A percentile compares a stretch with the other conserved stretches of the same genome.
Evolutionary conservation across 139 green algal genomes (phyloP).

Genomic region (Penium margaritaceum): DNA sequence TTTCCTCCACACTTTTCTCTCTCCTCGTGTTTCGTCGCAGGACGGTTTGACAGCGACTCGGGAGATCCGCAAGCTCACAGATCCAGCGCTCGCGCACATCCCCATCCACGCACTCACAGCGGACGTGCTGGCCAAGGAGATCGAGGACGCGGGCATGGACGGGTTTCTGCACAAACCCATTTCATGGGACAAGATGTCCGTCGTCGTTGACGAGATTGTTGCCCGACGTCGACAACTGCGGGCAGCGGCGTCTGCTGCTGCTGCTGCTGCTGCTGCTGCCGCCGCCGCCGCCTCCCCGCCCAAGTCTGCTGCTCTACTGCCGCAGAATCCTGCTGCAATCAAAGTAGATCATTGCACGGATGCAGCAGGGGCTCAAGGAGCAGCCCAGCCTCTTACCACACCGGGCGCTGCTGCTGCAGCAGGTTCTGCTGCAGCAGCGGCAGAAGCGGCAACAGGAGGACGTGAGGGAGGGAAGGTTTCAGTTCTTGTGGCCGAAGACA

Average conservation of each 20-base stretch:
- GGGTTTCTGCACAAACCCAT: slow-evolving; percentile 44
- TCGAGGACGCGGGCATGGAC: slow-evolving; percentile 36
- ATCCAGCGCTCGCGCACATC: not conserved
- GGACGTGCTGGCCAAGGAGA: slow-evolving; percentile 28
- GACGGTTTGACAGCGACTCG: slow-evolving; percentile 66
- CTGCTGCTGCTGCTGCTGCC: not conserved
- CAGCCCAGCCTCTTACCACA: too few relatives aligned
- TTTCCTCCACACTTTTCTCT: too few relatives aligned
- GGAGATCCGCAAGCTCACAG: slow-evolving; percentile 29
- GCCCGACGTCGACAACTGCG: not conserved
- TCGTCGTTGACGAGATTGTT: not conserved
- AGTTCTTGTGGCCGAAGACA: slow-evolving; percentile 41
- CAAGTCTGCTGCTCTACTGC: too few relatives aligned
- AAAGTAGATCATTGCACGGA: too few relatives aligned
- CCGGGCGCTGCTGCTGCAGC: too few relatives aligned
- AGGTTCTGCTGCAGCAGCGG: too few relatives aligned
- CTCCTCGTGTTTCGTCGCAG: too few relatives aligned
- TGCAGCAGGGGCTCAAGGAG: too few relatives aligned
- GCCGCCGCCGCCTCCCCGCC: not conserved
- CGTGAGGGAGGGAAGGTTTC: slow-evolving; percentile 1
- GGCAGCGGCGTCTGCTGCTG: not conserved
- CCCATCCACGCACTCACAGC: slow-evolving; percentile 41
- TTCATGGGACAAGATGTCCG: slow-evolving; percentile 40
- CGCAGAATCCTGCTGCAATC: too few relatives aligned
- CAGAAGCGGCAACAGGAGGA: not conserved